A percentile compares a stretch with the other conserved stretches of the same genome.
Evolutionary conservation across 768 basidiomycete genomes (phyloP).

Genomic region (Rossbeevera mucosa): DNA sequence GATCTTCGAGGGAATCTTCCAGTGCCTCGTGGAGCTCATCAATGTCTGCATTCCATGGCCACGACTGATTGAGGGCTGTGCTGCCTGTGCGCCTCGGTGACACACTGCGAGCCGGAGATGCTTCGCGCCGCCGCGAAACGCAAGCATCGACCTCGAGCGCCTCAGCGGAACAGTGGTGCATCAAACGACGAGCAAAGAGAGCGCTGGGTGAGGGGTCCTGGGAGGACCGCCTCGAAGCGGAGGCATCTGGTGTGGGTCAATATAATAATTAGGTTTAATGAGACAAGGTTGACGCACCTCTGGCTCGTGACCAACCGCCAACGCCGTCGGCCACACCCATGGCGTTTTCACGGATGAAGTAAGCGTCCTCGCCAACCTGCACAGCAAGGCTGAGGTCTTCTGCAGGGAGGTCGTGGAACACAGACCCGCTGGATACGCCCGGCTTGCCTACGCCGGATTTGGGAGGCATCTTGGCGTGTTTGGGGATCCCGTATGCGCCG

Average conservation of each 20-base stretch:
- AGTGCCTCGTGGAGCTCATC: constrained; percentile 44
- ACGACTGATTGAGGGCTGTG: constrained; percentile 24
- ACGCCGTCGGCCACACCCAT: constrained; percentile 96
- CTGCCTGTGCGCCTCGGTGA: constrained; percentile 40
- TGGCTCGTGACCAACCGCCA: constrained; percentile 74
- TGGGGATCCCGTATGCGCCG: constrained; percentile 84
- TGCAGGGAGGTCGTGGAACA: constrained; percentile 26
- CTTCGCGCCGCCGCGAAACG: constrained; percentile 15
- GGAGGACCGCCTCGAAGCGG: constrained; percentile 31
- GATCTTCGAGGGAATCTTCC: constrained; percentile 50
- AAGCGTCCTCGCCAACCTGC: constrained; percentile 91
- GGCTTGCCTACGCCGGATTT: constrained; percentile 28
- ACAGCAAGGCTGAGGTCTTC: constrained; percentile 50
- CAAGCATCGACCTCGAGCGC: constrained; percentile 18
- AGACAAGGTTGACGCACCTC: constrained; percentile 21
- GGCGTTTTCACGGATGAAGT: constrained; percentile 75
- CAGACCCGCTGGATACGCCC: constrained; percentile 21
- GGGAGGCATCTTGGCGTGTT: constrained; percentile 33
- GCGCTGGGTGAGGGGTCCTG: constrained; percentile 42
- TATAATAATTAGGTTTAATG: constrained; percentile 12
- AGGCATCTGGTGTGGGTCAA: constrained; percentile 11
- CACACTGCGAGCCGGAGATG: constrained; percentile 38
- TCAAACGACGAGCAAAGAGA: constrained; percentile 71
- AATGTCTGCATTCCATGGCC: constrained; percentile 30
- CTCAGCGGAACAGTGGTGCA: constrained; percentile 79